phyloP scores from a whole-genome alignment of 805 yeast species.

The Grigorovia humatica region DNA sequence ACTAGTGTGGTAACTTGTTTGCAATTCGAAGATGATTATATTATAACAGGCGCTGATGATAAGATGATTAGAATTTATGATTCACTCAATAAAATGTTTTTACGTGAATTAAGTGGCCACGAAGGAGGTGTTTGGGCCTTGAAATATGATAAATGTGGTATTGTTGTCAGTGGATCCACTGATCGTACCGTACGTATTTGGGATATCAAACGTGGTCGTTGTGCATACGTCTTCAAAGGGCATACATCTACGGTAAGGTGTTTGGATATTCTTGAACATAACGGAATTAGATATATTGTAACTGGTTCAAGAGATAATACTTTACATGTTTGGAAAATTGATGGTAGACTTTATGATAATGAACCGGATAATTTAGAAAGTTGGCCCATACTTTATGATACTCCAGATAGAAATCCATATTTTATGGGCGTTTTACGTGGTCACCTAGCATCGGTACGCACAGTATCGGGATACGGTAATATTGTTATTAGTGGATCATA shows the following conservation, averaged over 20 bases:
- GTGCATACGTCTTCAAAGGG: conserved; percentile 86
- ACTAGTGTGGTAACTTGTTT: conserved; percentile 86
- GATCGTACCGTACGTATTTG: conserved; percentile 91
- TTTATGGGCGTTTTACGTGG: conserved; percentile 62
- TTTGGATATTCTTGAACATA: conserved; percentile 66
- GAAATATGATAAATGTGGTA: conserved; percentile 66
- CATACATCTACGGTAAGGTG: conserved; percentile 92
- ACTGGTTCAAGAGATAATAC: conserved; percentile 78
- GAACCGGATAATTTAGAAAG: conserved; percentile 62
- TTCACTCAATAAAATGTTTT: conserved; percentile 57
- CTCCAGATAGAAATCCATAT: conserved; percentile 41
- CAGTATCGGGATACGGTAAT: conserved; percentile 79
- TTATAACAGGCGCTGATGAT: conserved; percentile 90
- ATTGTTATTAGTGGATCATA: conserved; percentile 82
- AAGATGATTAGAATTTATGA: conserved; percentile 71
- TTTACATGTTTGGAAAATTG: conserved; percentile 75
- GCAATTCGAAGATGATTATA: conserved; percentile 82
- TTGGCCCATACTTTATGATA: conserved; percentile 23
- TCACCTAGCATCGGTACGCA: conserved; percentile 72
- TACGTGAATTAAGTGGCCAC: conserved; percentile 66
- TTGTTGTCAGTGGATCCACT: conserved; percentile 83
- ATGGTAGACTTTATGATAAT: conserved; percentile 45
- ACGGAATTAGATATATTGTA: conserved; percentile 59
- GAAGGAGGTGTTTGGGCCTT: conserved; percentile 99
- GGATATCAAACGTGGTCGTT: conserved; percentile 75